phyloP scores from a whole-genome alignment of 73 alveolate genomes.

The Paramecium biaurelia region DNA sequence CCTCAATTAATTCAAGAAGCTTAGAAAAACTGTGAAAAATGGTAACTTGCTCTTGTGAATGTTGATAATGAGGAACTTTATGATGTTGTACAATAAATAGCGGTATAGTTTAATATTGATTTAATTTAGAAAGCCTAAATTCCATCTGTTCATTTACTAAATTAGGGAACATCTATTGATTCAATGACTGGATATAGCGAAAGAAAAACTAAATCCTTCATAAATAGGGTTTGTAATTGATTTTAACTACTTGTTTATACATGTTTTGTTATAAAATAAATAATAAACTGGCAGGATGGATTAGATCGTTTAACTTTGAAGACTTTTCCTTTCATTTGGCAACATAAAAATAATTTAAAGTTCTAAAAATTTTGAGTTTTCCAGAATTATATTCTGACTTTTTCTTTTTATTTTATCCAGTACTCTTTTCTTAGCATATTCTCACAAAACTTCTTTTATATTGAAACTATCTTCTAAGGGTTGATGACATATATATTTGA shows the following conservation, averaged over 20 bases:
- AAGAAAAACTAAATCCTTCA: background rate
- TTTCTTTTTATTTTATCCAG: background rate
- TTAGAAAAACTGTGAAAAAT: background rate
- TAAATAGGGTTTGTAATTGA: background rate
- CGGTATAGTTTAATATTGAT: background rate
- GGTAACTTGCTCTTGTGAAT: background rate
- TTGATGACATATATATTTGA: background rate
- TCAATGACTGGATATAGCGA: constrained; percentile 24
- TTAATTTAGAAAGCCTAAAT: constrained; percentile 1
- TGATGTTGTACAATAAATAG: background rate
- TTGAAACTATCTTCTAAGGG: background rate
- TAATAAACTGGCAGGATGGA: background rate
- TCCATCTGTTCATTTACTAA: constrained; percentile 13
- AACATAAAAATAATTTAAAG: background rate
- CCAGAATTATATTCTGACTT: background rate
- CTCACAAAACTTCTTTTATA: background rate
- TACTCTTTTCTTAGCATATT: background rate
- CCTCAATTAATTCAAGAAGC: constrained; percentile 18
- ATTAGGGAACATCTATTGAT: background rate
- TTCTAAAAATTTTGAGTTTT: background rate
- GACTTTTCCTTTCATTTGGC: background rate
- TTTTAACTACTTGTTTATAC: background rate
- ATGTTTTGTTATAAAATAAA: background rate
- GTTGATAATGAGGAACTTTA: constrained; percentile 19
- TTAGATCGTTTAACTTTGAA: background rate